Evolutionary conservation across 208 protist genomes (phyloP).

Genomic region (Angomonas ambiguus): DNA sequence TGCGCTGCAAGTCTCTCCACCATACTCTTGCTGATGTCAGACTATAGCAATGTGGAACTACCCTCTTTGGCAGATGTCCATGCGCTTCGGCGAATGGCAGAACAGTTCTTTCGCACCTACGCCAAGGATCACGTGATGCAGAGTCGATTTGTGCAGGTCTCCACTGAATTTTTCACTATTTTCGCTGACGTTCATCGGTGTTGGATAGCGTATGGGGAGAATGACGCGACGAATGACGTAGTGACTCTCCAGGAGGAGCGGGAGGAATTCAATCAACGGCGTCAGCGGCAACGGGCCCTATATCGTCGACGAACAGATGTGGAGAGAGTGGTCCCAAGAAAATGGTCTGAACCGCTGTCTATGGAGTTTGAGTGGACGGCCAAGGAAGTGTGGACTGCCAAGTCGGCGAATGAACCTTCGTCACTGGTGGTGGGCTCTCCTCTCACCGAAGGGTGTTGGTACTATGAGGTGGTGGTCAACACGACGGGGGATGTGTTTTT

Average conservation of each 20-base stretch:
- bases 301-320: slow-evolving; percentile 54
- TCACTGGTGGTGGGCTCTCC: slow-evolving; percentile 52
- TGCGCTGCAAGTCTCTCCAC: slow-evolving; percentile 56
- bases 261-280: slow-evolving; percentile 47
- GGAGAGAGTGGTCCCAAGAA: slow-evolving; percentile 61
- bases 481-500: slow-evolving; percentile 60
- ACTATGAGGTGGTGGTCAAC: slow-evolving; percentile 82
- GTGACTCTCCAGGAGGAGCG: slow-evolving; percentile 13
- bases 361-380: slow-evolving; percentile 69
- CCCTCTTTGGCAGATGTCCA: slow-evolving; percentile 31
- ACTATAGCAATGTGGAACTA: slow-evolving; percentile 13
- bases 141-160: slow-evolving; percentile 70
- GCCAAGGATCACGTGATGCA: slow-evolving; percentile 9
- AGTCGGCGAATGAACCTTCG: slow-evolving; percentile 33
- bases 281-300: slow-evolving; percentile 57
- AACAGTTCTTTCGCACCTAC: slow-evolving; percentile 49
- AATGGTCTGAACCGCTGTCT: slow-evolving; percentile 41
- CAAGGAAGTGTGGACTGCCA: slow-evolving; percentile 60
- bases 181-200: slow-evolving; percentile 38
- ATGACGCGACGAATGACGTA: neutral
- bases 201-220: slow-evolving; percentile 6
- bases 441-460: slow-evolving; percentile 75
- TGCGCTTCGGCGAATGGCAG: slow-evolving; percentile 68
- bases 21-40: slow-evolving; percentile 24
- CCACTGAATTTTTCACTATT: slow-evolving; percentile 66